Percentiles rank a stretch among this genome's conserved stretches.
phyloP scores from a whole-genome alignment of 2,329 filamentous ascomycete species.

The Neoscytalidium dimidiatum region DNA sequence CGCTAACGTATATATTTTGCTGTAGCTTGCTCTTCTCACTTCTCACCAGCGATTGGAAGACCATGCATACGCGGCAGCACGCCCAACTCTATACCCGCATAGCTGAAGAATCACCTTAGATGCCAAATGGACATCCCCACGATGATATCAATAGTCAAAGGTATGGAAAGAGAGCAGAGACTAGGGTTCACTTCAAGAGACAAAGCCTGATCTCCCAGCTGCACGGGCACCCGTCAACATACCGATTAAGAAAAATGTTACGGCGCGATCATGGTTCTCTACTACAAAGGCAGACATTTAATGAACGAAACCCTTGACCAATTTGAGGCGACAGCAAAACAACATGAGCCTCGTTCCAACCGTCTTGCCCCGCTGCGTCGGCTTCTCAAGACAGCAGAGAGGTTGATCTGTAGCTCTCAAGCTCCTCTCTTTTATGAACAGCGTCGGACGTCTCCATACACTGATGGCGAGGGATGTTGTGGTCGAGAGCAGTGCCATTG shows the following conservation, averaged over 20 bases:
- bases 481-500: too few species aligned
- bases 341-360: constrained; percentile 6
- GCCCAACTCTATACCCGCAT: background rate
- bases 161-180: background rate
- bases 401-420: too few species aligned
- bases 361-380: constrained; percentile 22
- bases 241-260: constrained; percentile 23
- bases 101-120: background rate
- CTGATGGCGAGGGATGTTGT: too few species aligned
- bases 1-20: background rate
- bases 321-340: constrained; percentile 24
- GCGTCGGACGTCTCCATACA: too few species aligned
- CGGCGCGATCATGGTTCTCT: constrained; percentile 25
- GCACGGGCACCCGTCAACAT: background rate
- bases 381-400: constrained; percentile 20
- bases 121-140: background rate
- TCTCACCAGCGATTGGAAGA: background rate
- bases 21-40: background rate
- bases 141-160: constrained; percentile 5
- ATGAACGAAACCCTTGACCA: constrained; percentile 24
- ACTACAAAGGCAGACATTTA: constrained; percentile 20
- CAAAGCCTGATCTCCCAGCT: constrained; percentile 28
- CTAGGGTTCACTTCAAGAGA: constrained; percentile 17
- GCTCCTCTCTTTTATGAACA: too few species aligned
- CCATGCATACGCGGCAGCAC: background rate